These are phyloP conservation scores for Aspergillus ibericus DNA, from an alignment of 2,329 filamentous ascomycete species.

Conservation along the genomic window DNA sequence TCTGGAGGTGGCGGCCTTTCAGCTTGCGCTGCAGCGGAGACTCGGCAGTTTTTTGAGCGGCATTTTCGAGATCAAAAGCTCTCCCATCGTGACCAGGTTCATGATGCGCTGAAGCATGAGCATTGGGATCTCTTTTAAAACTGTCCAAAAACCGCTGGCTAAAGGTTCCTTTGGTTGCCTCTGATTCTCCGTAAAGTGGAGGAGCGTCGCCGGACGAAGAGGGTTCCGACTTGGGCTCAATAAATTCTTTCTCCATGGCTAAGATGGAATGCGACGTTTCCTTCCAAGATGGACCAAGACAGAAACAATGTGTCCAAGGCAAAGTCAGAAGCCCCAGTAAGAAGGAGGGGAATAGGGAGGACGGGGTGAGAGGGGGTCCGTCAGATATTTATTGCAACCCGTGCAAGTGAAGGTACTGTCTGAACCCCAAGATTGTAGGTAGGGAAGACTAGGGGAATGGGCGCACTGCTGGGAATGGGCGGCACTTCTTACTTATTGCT, in stretches of 20 bases:
- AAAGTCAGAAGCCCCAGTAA: not conserved
- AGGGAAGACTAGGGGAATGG: not conserved
- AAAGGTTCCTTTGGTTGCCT: conserved; percentile 22
- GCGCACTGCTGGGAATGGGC: not conserved
- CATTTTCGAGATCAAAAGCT: conserved; percentile 63
- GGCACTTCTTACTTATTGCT: not conserved
- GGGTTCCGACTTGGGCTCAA: conserved; percentile 27
- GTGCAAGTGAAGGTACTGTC: not conserved
- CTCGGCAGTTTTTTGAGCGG: conserved; percentile 64
- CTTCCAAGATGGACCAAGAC: not conserved
- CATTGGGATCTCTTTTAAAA: conserved; percentile 49
- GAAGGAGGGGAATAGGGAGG: not conserved
- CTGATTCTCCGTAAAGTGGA: conserved; percentile 34
- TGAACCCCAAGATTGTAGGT: not conserved
- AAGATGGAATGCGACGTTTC: not conserved
- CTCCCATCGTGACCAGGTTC: conserved; percentile 54
- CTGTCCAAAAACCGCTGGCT: conserved; percentile 40
- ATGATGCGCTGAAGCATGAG: conserved; percentile 30
- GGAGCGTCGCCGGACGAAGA: conserved; percentile 24
- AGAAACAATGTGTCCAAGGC: not conserved
- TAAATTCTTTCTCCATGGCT: conserved; percentile 36
- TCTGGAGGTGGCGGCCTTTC: conserved; percentile 85
- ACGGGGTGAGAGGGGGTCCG: not conserved
- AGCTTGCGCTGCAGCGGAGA: conserved; percentile 74
- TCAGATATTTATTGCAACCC: not conserved